phyloP scores from a whole-genome alignment of 2,329 filamentous ascomycete species.

The Fusarium torreyae region DNA sequence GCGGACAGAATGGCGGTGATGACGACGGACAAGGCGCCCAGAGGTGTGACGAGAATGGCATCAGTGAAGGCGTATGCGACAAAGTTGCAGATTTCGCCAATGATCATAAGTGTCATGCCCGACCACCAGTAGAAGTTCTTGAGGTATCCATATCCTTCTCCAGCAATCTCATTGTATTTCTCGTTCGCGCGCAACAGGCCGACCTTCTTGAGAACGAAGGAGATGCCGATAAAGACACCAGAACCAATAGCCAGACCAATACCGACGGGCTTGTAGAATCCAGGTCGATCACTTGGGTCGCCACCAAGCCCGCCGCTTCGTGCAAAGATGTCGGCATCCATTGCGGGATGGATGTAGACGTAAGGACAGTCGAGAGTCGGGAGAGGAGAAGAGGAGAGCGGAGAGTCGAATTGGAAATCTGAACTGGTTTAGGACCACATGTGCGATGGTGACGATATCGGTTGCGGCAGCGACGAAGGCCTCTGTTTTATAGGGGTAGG shows the following conservation, averaged over 20 bases:
- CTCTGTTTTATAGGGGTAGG: conserved; percentile 24
- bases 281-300: conserved; percentile 56
- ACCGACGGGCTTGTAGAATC: conserved; percentile 86
- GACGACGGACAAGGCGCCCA: conserved; percentile 93
- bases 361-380: conserved; percentile 1
- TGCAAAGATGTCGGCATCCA: conserved; percentile 47
- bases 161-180: conserved; percentile 96
- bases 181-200: conserved; percentile 92
- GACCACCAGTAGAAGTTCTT: conserved; percentile 96
- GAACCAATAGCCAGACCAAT: conserved; percentile 89
- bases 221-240: conserved; percentile 92
- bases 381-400: conserved; percentile 9
- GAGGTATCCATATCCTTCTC: conserved; percentile 96
- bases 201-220: conserved; percentile 95
- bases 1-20: conserved; percentile 92
- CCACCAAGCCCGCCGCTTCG: conserved; percentile 39
- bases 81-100: conserved; percentile 97
- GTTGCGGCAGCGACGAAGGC: conserved; percentile 45
- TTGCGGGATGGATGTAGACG: conserved; percentile 26
- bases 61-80: conserved; percentile 97
- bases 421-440: conserved; percentile 46
- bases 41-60: conserved; percentile 92
- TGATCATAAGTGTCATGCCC: conserved; percentile 96
- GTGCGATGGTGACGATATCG: conserved; percentile 38
- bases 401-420: conserved; percentile 31